Conservation (phyloP, 805 yeast genomes). For the Lipomyces lipofer region DNA sequence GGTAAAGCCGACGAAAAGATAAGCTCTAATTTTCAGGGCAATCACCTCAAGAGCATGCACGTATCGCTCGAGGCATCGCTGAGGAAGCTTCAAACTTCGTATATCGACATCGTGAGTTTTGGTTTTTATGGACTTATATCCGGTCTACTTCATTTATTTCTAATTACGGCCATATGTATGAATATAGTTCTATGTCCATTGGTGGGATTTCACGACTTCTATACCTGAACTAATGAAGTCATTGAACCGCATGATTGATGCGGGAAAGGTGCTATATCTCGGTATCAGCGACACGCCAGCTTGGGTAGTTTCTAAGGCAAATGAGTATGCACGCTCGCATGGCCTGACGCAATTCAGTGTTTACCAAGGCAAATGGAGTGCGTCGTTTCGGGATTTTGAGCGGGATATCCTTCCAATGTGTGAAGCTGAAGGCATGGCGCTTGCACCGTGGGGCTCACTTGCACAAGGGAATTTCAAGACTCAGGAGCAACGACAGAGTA, state of each 20-base stretch:
- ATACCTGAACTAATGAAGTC: slow-evolving; percentile 33
- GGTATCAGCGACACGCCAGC: slow-evolving; percentile 36
- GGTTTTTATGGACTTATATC: not conserved
- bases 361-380: slow-evolving; percentile 36
- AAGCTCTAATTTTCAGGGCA: slow-evolving; percentile 3
- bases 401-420: slow-evolving; percentile 36
- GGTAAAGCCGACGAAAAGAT: not conserved
- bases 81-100: slow-evolving; percentile 31
- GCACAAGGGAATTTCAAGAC: slow-evolving; percentile 2
- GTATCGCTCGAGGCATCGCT: slow-evolving; percentile 5
- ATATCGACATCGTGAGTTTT: slow-evolving; percentile 27
- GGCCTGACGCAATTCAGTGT: slow-evolving; percentile 33
- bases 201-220: slow-evolving; percentile 34
- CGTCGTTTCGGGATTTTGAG: slow-evolving; percentile 33
- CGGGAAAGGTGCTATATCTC: slow-evolving; percentile 33
- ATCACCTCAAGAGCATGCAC: slow-evolving; percentile 15
- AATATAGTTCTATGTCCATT: not conserved
- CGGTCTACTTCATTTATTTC: not conserved
- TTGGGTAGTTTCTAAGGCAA: slow-evolving; percentile 31
- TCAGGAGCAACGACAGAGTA: slow-evolving; percentile 1
- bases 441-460: not conserved
- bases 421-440: slow-evolving; percentile 32
- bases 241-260: slow-evolving; percentile 13
- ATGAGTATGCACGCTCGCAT: slow-evolving; percentile 31
- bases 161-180: not conserved